A percentile compares a stretch with the other conserved stretches of the same genome.
phyloP scores from a whole-genome alignment of 2,329 filamentous ascomycete species.

The Colletotrichum scovillei region DNA sequence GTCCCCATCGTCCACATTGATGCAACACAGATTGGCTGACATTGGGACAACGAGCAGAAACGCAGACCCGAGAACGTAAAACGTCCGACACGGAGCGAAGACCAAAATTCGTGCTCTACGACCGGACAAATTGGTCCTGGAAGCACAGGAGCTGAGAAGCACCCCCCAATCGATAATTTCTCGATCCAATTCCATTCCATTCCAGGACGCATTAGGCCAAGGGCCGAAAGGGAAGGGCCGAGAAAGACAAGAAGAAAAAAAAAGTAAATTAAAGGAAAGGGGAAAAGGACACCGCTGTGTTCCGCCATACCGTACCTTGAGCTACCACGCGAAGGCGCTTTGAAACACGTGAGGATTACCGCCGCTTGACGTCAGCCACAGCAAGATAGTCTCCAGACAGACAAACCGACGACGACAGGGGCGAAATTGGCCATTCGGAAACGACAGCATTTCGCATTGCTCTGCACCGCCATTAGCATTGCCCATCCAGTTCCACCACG shows the following conservation, averaged over 20 bases:
- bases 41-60: neutral
- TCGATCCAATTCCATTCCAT: constrained; percentile 14
- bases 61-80: neutral
- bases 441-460: constrained; percentile 8
- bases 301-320: neutral
- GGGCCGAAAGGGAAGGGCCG: constrained; percentile 20
- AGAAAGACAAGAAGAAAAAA: neutral
- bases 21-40: constrained; percentile 19
- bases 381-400: neutral
- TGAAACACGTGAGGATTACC: constrained; percentile 29
- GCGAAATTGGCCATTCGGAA: constrained; percentile 12
- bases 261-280: neutral
- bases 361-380: constrained; percentile 26
- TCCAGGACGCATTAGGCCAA: constrained; percentile 15
- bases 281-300: neutral
- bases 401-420: neutral
- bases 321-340: constrained; percentile 16
- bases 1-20: neutral
- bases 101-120: neutral
- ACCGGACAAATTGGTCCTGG: neutral
- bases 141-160: neutral
- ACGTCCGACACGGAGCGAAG: neutral
- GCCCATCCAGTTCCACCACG: neutral
- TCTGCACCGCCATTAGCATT: constrained; percentile 3
- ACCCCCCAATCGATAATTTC: neutral